Base-by-base conservation (phyloP, 2,329 filamentous ascomycete genomes). In the Colletotrichum musicola region DNA sequence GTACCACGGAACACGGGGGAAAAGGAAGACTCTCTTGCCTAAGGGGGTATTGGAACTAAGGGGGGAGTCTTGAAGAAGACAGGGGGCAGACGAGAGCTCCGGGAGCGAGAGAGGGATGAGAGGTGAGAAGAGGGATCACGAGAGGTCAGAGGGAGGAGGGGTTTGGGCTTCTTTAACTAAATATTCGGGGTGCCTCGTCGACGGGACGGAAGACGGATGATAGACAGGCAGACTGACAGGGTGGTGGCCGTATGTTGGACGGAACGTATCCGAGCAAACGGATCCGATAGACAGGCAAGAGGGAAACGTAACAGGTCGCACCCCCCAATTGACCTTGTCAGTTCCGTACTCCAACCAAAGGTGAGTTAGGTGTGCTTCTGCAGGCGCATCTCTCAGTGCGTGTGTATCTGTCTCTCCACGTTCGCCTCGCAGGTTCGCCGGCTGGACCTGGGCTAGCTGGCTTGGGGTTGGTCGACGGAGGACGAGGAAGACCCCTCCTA, bases 101-200 rank as follows among this genome's bases (percentile, higher is more conserved):
- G 16, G 16, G 35, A 61, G 62, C 62, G 38, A 69, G 50, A 57
- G 38, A 69, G 49, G 55, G 66, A 69, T 64, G 55, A 16, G 62
- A 22, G 61, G 53, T 49, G 14, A 44, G 49, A 40, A 54, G 18
- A 14, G 13, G 22, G 16, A 44, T 16, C 42, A 55, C 62, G 42
- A 20, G 42, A 7, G 38, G 7, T 16, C 27, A 6, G 4, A 57
- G 16, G 9, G 38, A 46, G 18, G 46, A 55, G 51, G 60, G 66
- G 46, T n/a, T 42, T 51, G 44, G 62, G 42, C 62, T 65, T 65
- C 49, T 68, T 68, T 68, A 68, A 68, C 56, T 40, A 60, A 51
- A 49, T 54, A 60, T 53, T 55, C 27, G 49, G 62, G 35, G 47
- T 30, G 56, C 62, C 65, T 62, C n/a, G 18, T 46, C 50, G 25